Evolutionary conservation across 306 rosid species (phyloP), one percentile per base, ranked within the genome.

Genomic region (Corylus avellana): DNA sequence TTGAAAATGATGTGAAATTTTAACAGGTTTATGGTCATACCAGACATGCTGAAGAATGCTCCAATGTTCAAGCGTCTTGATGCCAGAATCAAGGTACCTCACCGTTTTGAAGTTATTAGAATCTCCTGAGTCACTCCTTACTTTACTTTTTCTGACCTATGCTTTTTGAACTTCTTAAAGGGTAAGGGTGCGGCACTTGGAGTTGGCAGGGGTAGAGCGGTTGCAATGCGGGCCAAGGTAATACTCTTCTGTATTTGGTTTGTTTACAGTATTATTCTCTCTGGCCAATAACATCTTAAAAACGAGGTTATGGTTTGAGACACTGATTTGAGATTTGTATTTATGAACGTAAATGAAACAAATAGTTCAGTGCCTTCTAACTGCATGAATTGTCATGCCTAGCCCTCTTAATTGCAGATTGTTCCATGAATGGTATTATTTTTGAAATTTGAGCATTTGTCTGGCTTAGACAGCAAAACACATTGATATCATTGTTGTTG

Each of bases 171-270:
- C 76, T 70, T 84, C 77, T 57, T 89, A 87, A 55, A 95, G 99
- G 99, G 99, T 75, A 95, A 95, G 88, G 99, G 99, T 70, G 94
- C 98, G n/a, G 90, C 99, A 51, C 96, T 95, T 64, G 99, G 98
- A 78, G 99, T 95, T 84, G 96, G 98, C 68, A 86, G 99, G 75
- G 99, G 99, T 86, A 89, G 99, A 88, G 98, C 99, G 71, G 98
- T 91, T 77, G 98, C 99, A 39, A 95, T 95, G 99, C 92, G 99
- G 61, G 95, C 97, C 14, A 95, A 92, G 87, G 99, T 95, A 83
- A 71, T 55, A 8, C 37, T 35, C 22, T 72, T 32, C 42, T 32
- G 49, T 35, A 9, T n/a, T 17, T 58, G n/a, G 35, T 75, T 3
- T 8, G 3, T 35, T 73, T 1, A 54, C 10, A 4, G 46, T 53